Conservation (phyloP, 2,329 filamentous ascomycete species). For the Penicillium verrucosum region DNA sequence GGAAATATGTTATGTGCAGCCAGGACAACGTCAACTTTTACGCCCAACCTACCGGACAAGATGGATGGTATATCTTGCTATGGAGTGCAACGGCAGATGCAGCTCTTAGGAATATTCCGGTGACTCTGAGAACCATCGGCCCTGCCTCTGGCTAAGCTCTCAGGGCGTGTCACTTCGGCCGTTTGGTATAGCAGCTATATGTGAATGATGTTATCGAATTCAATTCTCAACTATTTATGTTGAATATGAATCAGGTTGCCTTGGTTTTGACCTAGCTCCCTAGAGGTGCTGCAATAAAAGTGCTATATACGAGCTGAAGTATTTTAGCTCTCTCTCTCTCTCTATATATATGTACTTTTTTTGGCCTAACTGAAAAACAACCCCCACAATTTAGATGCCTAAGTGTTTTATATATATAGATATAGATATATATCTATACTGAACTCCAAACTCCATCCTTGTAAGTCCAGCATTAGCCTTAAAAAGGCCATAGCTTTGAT, state of each 20-base stretch:
- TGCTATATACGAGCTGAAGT: not conserved
- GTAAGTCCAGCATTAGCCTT: not conserved
- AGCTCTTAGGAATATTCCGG: not conserved
- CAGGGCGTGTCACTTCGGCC: no score
- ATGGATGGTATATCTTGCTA: not conserved
- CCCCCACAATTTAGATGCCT: no score
- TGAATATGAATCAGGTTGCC: not conserved
- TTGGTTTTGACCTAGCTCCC: not conserved
- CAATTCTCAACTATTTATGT: not conserved
- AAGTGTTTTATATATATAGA: not conserved
- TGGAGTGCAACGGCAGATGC: not conserved
- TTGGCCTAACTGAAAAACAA: not conserved
- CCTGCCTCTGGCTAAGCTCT: not conserved
- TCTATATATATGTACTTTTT: not conserved
- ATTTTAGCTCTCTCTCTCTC: not conserved
- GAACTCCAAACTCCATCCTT: not conserved
- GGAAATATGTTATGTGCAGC: conserved; percentile 3
- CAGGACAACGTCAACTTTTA: not conserved
- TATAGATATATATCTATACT: not conserved
- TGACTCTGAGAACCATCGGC: not conserved
- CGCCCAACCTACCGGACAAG: not conserved
- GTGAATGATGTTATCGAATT: not conserved
- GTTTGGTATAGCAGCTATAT: not conserved
- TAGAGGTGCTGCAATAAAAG: not conserved
- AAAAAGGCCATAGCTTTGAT: conserved; percentile 1